Conservation (phyloP, 2,329 filamentous ascomycete genomes). For the Alternaria triticina region DNA sequence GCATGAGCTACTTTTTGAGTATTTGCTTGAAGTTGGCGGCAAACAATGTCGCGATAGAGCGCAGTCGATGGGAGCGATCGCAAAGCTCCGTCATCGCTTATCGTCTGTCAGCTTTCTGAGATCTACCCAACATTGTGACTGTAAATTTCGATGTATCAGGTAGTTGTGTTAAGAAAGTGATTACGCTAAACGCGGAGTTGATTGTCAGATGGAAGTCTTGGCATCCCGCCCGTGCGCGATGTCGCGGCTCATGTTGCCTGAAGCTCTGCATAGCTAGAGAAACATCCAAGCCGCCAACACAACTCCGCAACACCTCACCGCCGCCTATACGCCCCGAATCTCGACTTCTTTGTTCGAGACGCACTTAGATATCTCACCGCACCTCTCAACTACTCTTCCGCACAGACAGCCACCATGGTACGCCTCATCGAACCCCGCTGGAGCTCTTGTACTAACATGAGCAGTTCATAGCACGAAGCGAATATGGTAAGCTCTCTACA, state of each 20-base stretch:
- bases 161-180: not conserved
- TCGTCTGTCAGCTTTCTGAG: no score
- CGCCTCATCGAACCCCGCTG: constrained; percentile 28
- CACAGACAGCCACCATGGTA: constrained; percentile 42
- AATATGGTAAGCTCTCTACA: constrained; percentile 80
- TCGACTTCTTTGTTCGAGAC: not conserved
- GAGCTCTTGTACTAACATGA: constrained; percentile 41
- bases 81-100: rapidly evolving
- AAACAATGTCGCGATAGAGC: not conserved
- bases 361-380: not conserved
- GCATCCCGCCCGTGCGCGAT: constrained; percentile 21
- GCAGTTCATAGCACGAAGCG: constrained; percentile 97
- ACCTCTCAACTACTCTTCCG: not conserved
- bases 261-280: constrained; percentile 32
- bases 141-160: not conserved
- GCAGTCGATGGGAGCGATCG: not conserved
- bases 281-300: constrained; percentile 25
- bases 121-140: rapidly evolving
- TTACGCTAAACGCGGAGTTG: not conserved
- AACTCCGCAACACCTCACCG: constrained; percentile 4
- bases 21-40: not conserved
- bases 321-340: not conserved
- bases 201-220: constrained; percentile 20
- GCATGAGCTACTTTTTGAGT: not conserved
- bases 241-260: constrained; percentile 37